Conservation (phyloP, 2,329 filamentous ascomycete genomes). For the Cryphonectria parasitica region DNA sequence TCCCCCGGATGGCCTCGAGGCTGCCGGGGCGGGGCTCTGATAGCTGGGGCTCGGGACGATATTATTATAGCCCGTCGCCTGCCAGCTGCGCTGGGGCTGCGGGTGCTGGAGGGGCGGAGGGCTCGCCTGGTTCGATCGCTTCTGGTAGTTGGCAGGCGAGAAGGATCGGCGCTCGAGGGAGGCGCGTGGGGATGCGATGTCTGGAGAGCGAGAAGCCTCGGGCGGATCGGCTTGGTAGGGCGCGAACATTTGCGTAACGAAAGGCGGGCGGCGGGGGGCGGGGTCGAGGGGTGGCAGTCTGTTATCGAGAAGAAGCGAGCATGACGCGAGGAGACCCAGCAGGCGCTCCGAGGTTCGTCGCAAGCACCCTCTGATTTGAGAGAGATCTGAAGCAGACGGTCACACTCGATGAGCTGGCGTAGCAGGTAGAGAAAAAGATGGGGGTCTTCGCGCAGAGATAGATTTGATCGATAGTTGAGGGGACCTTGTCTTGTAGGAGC, state of each 20-base stretch:
- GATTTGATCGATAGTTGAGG: not conserved
- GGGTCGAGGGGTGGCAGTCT: conserved; percentile 8
- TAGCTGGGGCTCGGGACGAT: conserved; percentile 40
- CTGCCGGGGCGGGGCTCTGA: conserved; percentile 33
- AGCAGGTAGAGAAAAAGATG: not conserved
- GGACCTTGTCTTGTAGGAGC: not conserved
- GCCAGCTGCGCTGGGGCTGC: conserved; percentile 62
- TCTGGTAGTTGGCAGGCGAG: conserved; percentile 51
- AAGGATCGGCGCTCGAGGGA: conserved; percentile 63
- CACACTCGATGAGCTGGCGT: not conserved
- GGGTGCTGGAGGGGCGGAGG: conserved; percentile 55
- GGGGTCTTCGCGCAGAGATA: not conserved
- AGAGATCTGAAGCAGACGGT: not conserved
- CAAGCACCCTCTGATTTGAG: not conserved
- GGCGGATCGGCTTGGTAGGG: conserved; percentile 94
- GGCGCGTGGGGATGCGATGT: conserved; percentile 54
- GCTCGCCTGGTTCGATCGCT: conserved; percentile 44
- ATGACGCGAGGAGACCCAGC: not conserved
- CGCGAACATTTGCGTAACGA: conserved; percentile 71
- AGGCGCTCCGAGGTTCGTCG: not conserved
- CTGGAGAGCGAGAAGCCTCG: conserved; percentile 79
- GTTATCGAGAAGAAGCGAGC: not conserved
- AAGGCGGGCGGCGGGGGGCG: conserved; percentile 32
- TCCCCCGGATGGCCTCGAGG: conserved; percentile 11
- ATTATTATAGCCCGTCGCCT: conserved; percentile 46